These are phyloP conservation scores for Cutaneotrichosporon spelunceum DNA, from an alignment of 1,284 basidiomycete species.

Conservation along the genomic window DNA sequence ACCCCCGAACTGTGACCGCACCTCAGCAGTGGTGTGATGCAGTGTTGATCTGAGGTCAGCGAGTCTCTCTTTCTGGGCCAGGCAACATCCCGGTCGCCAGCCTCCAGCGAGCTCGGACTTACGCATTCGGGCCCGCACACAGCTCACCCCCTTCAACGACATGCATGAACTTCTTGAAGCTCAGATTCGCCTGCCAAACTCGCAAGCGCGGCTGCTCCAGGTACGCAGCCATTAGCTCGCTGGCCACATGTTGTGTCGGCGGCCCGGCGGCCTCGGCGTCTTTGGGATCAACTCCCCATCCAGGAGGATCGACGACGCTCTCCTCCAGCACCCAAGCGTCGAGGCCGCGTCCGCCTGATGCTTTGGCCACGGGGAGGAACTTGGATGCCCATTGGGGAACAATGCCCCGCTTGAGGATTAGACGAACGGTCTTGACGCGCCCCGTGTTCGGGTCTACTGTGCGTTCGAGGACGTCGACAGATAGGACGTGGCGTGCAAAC, in stretches of 20 bases:
- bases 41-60: constrained; percentile 32
- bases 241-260: neutral
- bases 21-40: constrained; percentile 49
- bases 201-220: constrained; percentile 37
- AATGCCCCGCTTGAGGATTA: constrained; percentile 86
- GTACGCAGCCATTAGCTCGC: constrained; percentile 11
- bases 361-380: constrained; percentile 66
- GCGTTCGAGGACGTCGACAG: constrained; percentile 90
- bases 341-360: constrained; percentile 56
- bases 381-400: constrained; percentile 80
- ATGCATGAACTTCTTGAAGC: constrained; percentile 51
- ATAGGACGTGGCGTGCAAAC: constrained; percentile 86
- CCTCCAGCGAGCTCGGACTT: too few relatives aligned
- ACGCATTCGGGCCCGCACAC: constrained; percentile 41
- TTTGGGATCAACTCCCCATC: constrained; percentile 26
- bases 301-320: constrained; percentile 64
- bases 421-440: constrained; percentile 78
- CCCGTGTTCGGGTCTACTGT: constrained; percentile 63
- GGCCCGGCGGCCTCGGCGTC: neutral
- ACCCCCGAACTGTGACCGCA: constrained; percentile 48
- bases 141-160: constrained; percentile 48
- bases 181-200: constrained; percentile 46
- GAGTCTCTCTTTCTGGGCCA: neutral
- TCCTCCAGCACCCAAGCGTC: constrained; percentile 79
- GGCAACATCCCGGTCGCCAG: too few relatives aligned